Evolutionary conservation across 352 stramenopile species (phyloP).

Genomic region (Phytophthora rubi): DNA sequence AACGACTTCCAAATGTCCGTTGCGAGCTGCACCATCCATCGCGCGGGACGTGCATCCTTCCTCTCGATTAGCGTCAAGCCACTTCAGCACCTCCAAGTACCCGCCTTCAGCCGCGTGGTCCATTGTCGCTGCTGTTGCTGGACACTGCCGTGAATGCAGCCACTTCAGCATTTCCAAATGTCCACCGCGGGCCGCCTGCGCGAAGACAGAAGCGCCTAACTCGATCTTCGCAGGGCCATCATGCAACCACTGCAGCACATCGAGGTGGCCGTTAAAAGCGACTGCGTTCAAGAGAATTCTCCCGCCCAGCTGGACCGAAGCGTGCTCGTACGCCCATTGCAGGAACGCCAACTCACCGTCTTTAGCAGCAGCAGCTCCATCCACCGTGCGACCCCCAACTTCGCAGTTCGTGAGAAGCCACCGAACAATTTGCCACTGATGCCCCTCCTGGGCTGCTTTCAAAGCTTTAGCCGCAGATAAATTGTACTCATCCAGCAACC

Average conservation of each 20-base stretch:
- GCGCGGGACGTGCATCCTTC: conserved; percentile 16
- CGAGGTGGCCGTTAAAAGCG: not conserved
- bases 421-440: not conserved
- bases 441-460: not conserved
- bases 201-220: not conserved
- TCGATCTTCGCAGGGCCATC: not conserved
- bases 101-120: not conserved
- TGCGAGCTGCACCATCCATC: conserved; percentile 17
- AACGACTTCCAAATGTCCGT: conserved; percentile 19
- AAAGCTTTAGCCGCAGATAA: not conserved
- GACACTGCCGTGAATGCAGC: not conserved
- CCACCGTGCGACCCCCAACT: not conserved
- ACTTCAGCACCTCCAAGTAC: not conserved
- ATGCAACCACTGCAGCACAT: not conserved
- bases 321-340: not conserved
- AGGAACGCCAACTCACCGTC: not conserved
- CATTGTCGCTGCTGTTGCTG: not conserved
- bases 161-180: not conserved
- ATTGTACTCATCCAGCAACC: not conserved
- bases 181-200: not conserved
- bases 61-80: conserved; percentile 6
- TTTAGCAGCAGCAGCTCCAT: not conserved
- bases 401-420: not conserved
- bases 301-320: not conserved
- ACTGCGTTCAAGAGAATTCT: not conserved